Evolutionary conservation across 2,329 filamentous ascomycete species (phyloP), one percentile per base, ranked within the genome.

Genomic region (Ceratocystis harringtonii): DNA sequence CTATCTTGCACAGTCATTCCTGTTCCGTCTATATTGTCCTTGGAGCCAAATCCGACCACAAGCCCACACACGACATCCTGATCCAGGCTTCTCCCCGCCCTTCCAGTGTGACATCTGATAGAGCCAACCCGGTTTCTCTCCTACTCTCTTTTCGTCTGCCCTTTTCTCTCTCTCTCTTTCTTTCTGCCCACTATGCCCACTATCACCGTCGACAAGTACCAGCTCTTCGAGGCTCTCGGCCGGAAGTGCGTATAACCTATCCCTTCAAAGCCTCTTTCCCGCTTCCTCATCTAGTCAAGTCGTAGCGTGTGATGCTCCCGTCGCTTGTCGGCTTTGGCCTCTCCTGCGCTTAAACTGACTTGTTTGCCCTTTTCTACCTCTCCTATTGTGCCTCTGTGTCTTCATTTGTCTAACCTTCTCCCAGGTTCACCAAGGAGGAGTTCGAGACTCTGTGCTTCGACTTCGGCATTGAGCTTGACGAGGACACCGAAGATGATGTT

Each of bases 381-480:
- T 30, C 66, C 45, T 68, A 63, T 28, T 44, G 28, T n/a, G 36
- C 36, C 10, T 41, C 10, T 66, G 32, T 58, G 55, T 58, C 55
- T 28, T 58, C 55, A 36, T 61, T 65, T 65, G 68, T 72, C 68
- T 65, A 55, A 68, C 57, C 65, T 30, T 22, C 41, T 52, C 41
- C 50, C 68, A 92, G 88, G 70, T 92, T 89, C 76, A 96, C 92
- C 65, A 94, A 90, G 69, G 85, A 95, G 72, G 90, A 95, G 73
- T 99, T 99, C 74, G 94, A 99, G 76, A 89, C 95, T 73, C 81
- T 99, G 71, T 97, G 94, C 77, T 99, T 99, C 82, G 92, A 99
- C 73, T 99, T 96, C 74, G 92, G 92, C 68, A 95, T 99, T 74
- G 94, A 99, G 77, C 84, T 99, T 71, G 94, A 99, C 78, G 92